phyloP scores from a whole-genome alignment of 257 asterid species.

The Nicotiana tabacum region DNA sequence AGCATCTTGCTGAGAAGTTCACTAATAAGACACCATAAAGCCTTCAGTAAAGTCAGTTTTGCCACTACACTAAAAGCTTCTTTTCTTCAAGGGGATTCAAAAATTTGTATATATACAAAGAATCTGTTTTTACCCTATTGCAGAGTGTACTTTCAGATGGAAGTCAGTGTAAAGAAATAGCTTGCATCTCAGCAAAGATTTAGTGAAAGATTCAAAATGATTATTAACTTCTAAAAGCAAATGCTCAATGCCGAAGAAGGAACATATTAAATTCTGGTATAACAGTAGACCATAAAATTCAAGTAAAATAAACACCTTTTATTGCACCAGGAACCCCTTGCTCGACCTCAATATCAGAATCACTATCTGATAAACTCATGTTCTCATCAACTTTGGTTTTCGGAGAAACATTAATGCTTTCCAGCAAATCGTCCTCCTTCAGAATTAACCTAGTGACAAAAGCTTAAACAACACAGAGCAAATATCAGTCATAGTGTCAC shows the following conservation, averaged over 20 bases:
- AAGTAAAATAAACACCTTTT: not conserved
- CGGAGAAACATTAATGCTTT: constrained; percentile 50
- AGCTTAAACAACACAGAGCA: constrained; percentile 41
- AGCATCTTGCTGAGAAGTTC: not conserved
- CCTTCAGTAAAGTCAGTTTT: too few relatives aligned
- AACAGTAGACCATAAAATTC: not conserved
- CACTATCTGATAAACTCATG: constrained; percentile 36
- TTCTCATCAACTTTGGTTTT: constrained; percentile 52
- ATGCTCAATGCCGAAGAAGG: not conserved
- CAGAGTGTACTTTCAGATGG: too few relatives aligned
- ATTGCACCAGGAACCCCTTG: constrained; percentile 26
- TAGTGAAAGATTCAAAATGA: not conserved
- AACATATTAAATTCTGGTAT: not conserved
- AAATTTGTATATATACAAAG: too few relatives aligned
- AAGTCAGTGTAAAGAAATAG: not conserved
- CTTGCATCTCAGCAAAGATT: not conserved
- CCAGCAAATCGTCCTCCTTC: constrained; percentile 31
- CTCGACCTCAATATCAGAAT: constrained; percentile 40
- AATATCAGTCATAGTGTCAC: not conserved
- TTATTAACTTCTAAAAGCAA: not conserved
- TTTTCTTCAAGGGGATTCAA: too few relatives aligned
- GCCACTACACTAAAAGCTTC: too few relatives aligned
- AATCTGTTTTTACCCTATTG: too few relatives aligned
- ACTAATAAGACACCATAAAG: too few relatives aligned
- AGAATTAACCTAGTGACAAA: constrained; percentile 48